Conservation (phyloP, 768 basidiomycete genomes). For the Tricholoma furcatifolium region DNA sequence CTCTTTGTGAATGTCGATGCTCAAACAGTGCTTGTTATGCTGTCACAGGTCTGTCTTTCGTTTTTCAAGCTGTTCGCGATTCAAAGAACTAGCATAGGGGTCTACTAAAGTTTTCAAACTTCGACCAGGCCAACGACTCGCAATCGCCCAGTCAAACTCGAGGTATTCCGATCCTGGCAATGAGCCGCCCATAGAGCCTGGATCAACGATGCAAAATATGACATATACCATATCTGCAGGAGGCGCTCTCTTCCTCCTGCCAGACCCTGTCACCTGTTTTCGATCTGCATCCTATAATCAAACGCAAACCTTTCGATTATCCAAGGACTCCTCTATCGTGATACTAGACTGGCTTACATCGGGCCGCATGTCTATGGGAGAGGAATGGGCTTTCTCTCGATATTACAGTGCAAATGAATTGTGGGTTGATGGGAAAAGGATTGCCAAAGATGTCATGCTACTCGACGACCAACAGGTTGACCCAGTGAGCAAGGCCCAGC, state of each 20-base stretch:
- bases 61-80: background rate
- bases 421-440: conserved; percentile 56
- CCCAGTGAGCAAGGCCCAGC: conserved; percentile 24
- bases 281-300: conserved; percentile 80
- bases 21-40: conserved; percentile 60
- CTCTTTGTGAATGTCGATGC: conserved; percentile 60
- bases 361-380: conserved; percentile 78
- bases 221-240: conserved; percentile 50
- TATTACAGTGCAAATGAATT: conserved; percentile 90
- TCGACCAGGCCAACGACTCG: conserved; percentile 58
- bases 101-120: conserved; percentile 94
- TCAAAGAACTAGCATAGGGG: conserved; percentile 46
- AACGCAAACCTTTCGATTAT: conserved; percentile 74
- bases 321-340: conserved; percentile 57
- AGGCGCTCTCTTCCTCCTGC: conserved; percentile 75
- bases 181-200: background rate
- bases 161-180: background rate
- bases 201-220: conserved; percentile 61
- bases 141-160: conserved; percentile 30
- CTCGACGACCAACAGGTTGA: conserved; percentile 50
- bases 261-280: conserved; percentile 94
- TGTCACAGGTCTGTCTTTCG: conserved; percentile 73
- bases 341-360: conserved; percentile 92
- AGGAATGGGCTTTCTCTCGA: conserved; percentile 86
- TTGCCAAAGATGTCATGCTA: conserved; percentile 77